These are phyloP conservation scores for Prunus mira DNA, from an alignment of 306 rosid species.

Conservation along the genomic window DNA sequence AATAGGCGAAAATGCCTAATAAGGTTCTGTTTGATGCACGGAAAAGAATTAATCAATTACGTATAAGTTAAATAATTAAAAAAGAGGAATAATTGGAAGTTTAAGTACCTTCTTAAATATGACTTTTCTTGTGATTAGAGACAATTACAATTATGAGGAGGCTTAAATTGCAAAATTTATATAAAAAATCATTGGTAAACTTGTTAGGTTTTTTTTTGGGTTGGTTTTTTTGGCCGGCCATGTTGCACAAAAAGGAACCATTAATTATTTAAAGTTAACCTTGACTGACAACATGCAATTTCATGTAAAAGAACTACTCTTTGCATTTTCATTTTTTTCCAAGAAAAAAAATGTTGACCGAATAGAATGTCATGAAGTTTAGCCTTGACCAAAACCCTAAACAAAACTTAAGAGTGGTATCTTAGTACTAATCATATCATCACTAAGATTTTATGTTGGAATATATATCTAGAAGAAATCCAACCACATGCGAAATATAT, in stretches of 20 bases:
- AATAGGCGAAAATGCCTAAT: not conserved
- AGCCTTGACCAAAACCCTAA: slow-evolving; percentile 1
- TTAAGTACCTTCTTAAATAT: too few species aligned
- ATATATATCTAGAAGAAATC: slow-evolving; percentile 36
- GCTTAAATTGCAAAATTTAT: not conserved
- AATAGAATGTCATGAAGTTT: slow-evolving; percentile 4
- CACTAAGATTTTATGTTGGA: slow-evolving; percentile 43
- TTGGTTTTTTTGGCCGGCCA: not conserved
- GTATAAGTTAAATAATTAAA: too few species aligned
- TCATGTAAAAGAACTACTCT: not conserved
- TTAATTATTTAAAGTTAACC: not conserved
- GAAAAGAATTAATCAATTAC: too few species aligned
- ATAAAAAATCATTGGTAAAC: not conserved
- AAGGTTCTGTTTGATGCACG: too few species aligned
- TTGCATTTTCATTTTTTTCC: not conserved
- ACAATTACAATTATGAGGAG: not conserved
- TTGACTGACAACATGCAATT: not conserved
- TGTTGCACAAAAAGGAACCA: not conserved
- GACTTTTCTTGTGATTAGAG: not conserved
- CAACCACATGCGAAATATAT: slow-evolving; percentile 80
- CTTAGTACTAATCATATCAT: slow-evolving; percentile 37
- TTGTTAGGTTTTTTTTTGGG: not conserved
- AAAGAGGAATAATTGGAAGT: too few species aligned
- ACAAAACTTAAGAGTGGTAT: slow-evolving; percentile 17
- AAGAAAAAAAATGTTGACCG: slow-evolving; percentile 1